Conservation (phyloP, 306 rosid genomes). For the Leucaena leucocephala region DNA sequence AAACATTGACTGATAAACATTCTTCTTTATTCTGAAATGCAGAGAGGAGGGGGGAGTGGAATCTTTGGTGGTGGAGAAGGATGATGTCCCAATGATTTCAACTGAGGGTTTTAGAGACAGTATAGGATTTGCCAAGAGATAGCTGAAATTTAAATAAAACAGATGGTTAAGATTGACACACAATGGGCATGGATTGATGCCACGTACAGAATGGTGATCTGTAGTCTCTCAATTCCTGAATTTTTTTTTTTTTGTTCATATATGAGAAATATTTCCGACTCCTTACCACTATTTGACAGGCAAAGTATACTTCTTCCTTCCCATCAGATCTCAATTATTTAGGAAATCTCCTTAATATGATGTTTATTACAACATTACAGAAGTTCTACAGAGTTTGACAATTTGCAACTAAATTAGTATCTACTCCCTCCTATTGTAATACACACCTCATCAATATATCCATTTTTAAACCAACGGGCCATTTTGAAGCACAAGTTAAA, state of each 20-base stretch:
- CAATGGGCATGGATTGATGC: background rate
- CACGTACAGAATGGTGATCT: background rate
- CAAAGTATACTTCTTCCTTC: constrained; percentile 18
- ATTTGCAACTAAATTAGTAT: background rate
- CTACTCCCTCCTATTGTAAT: background rate
- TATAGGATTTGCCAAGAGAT: background rate
- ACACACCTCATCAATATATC: constrained; percentile 12
- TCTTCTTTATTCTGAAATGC: background rate
- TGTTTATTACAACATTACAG: constrained; percentile 15
- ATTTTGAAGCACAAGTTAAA: constrained; percentile 17
- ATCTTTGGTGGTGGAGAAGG: background rate
- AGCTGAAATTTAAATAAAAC: background rate
- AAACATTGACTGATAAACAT: background rate
- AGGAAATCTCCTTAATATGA: background rate
- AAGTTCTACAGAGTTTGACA: background rate
- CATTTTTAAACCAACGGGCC: constrained; percentile 1
- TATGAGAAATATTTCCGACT: background rate
- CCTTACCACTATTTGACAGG: background rate
- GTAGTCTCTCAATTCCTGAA: background rate
- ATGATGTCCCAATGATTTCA: background rate
- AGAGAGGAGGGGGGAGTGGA: background rate
- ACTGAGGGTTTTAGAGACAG: background rate
- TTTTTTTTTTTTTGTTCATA: background rate
- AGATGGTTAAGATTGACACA: background rate
- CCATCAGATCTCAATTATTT: constrained; percentile 15